Evolutionary conservation across 768 basidiomycete genomes (phyloP).

Genomic region (Pleurotus giganteus): DNA sequence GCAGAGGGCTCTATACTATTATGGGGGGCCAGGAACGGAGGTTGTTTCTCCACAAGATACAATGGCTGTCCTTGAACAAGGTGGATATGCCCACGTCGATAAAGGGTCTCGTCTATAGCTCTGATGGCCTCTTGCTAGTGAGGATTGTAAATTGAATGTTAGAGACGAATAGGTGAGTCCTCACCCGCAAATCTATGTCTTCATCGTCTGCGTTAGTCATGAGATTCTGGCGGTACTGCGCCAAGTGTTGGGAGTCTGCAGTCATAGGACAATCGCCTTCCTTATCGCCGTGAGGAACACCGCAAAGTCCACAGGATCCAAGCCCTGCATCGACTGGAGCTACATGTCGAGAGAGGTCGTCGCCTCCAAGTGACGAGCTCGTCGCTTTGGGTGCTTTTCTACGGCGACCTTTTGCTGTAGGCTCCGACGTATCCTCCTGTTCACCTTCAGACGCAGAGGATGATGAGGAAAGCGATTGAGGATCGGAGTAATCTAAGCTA

Average conservation of each 20-base stretch:
- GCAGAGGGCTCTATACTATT: too few relatives aligned
- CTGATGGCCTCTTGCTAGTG: constrained; percentile 60
- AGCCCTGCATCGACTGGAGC: constrained; percentile 14
- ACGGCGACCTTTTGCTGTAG: constrained; percentile 13
- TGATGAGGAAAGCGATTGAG: not conserved
- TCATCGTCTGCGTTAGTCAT: constrained; percentile 65
- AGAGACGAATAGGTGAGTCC: constrained; percentile 16
- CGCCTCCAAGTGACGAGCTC: constrained; percentile 10
- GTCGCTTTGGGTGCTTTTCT: constrained; percentile 19
- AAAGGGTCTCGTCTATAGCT: constrained; percentile 66
- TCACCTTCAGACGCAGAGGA: not conserved
- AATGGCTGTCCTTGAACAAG: constrained; percentile 67
- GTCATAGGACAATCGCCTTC: constrained; percentile 60
- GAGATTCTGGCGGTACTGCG: constrained; percentile 68
- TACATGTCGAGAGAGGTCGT: not conserved
- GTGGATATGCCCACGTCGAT: constrained; percentile 50
- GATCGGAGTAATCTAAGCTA: constrained; percentile 5
- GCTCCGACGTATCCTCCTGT: constrained; percentile 7
- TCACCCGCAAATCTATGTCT: constrained; percentile 61
- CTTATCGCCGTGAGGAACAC: constrained; percentile 44
- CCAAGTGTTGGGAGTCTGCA: constrained; percentile 60
- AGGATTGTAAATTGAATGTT: constrained; percentile 11
- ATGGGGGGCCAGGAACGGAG: constrained; percentile 6
- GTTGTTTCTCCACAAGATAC: constrained; percentile 42
- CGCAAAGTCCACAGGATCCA: constrained; percentile 62